These are phyloP conservation scores for Botrytis paeoniae DNA, from an alignment of 2,329 filamentous ascomycete species.

Conservation along the genomic window DNA sequence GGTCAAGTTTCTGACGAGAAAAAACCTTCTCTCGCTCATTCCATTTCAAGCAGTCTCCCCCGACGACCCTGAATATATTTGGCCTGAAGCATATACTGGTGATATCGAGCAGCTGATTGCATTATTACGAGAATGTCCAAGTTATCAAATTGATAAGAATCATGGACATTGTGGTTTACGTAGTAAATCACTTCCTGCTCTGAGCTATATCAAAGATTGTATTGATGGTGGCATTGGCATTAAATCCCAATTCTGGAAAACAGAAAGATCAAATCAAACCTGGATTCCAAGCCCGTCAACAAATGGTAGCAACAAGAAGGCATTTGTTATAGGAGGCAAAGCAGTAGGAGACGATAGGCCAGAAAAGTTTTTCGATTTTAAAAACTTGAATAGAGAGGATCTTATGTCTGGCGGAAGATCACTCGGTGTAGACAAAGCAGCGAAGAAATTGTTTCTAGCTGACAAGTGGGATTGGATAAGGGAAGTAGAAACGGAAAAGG, in stretches of 20 bases:
- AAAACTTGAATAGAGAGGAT: constrained; percentile 48
- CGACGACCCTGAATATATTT: constrained; percentile 35
- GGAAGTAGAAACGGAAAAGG: constrained; percentile 16
- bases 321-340: constrained; percentile 29
- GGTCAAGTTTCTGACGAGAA: constrained; percentile 64
- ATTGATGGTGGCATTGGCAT: constrained; percentile 41
- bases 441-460: constrained; percentile 54
- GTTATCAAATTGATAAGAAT: constrained; percentile 71
- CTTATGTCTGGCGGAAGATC: constrained; percentile 49
- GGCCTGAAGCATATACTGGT: constrained; percentile 47
- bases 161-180: constrained; percentile 72
- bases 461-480: constrained; percentile 56
- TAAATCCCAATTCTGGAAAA: constrained; percentile 28
- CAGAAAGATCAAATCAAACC: constrained; percentile 29
- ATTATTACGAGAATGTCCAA: constrained; percentile 62
- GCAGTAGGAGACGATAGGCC: constrained; percentile 24
- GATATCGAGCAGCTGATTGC: constrained; percentile 60
- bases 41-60: constrained; percentile 53
- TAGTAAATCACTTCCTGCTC: constrained; percentile 60
- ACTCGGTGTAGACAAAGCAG: constrained; percentile 51
- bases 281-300: constrained; percentile 24
- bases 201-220: constrained; percentile 62
- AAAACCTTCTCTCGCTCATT: constrained; percentile 57
- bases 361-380: constrained; percentile 40
- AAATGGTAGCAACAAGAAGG: constrained; percentile 18